A percentile compares a stretch with the other conserved stretches of the same genome.
Evolutionary conservation across 2,329 filamentous ascomycete genomes (phyloP).

Genomic region (Alternaria solani): DNA sequence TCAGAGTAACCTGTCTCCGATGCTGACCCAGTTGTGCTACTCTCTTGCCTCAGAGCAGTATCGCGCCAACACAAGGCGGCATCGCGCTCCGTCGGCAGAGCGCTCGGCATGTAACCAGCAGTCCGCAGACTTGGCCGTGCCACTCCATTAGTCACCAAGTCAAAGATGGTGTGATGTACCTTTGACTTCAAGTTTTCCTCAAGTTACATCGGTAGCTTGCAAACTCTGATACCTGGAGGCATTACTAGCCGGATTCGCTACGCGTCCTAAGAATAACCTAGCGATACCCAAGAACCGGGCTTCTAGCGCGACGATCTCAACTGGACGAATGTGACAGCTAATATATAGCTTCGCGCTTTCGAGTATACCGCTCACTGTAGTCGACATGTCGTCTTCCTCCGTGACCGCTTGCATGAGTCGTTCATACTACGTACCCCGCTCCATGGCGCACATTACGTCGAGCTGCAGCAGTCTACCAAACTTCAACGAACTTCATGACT

Average conservation of each 20-base stretch:
- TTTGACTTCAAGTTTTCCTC: not conserved
- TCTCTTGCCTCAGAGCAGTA: slow-evolving; percentile 2
- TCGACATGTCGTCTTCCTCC: not conserved
- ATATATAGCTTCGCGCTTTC: not conserved
- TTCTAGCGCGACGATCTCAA: not conserved
- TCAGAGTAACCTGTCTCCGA: slow-evolving; percentile 8
- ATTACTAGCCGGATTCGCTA: not conserved
- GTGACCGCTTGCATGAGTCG: not conserved
- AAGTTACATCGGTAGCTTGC: not conserved
- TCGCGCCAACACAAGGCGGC: slow-evolving; percentile 12
- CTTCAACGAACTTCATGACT: not conserved
- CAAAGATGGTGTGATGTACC: not conserved
- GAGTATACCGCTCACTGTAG: not conserved
- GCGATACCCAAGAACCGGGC: not conserved
- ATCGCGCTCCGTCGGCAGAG: slow-evolving; percentile 10
- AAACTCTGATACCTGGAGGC: not conserved
- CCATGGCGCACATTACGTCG: not conserved
- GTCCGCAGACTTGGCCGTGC: slow-evolving; percentile 3
- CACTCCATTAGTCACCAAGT: not conserved
- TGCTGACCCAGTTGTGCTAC: slow-evolving; percentile 10
- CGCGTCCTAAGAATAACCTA: not conserved
- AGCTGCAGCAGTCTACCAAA: slow-evolving; percentile 4
- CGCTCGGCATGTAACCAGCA: not conserved
- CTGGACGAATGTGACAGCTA: not conserved
- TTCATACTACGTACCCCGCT: not conserved